Base-by-base conservation (phyloP, 83 land plant species). In the Picea abies region DNA sequence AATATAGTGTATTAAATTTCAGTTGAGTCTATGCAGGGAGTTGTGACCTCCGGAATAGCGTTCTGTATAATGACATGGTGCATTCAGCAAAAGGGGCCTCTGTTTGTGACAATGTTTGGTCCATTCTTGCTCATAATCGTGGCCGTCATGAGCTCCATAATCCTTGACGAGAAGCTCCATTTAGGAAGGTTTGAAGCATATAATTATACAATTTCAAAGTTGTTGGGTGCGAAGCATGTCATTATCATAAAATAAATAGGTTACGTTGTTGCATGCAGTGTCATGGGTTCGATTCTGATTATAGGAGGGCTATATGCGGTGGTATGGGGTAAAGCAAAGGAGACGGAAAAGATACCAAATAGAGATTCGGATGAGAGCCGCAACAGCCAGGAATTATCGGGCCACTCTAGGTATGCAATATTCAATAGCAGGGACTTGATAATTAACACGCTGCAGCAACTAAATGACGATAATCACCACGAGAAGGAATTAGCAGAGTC, bases 121-220 rank as follows among this genome's bases (percentile, higher is more conserved):
- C 95, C 95, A 20, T 72, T 93, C 71, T 79, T 89, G 64, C 86
- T 93, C 19, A 80, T 93, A 23, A 84, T 90, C 52, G 95, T 93
- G 56, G 93, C 95, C 0, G 9, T 89, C 15, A 26, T 91, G 29
- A 89, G 93, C 7, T 89, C 90, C 91, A 85, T 85, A 2, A 23
- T 90, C 11, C 82, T 92, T 3, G 81, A 81, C 25, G 93, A 92
- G 75, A 85, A 87, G 75, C 61, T 90, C 23, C 86, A 87, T 68
- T 79, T 87, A 3, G 95, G 95, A 83, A 89, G 91, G 95, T 93
- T 63, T 32, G 71, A 68, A 80, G n/a, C 58, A 14, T 10, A 15
- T 8, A 58, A 60, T 60, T 52, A 15, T 60, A 5, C 6, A 60
- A 4, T n/a, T 76, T 22, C 5, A 14, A 37, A 4, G 16, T 25